These are phyloP conservation scores for Clavaria fumosa DNA, from an alignment of 768 basidiomycete species.

Conservation along the genomic window DNA sequence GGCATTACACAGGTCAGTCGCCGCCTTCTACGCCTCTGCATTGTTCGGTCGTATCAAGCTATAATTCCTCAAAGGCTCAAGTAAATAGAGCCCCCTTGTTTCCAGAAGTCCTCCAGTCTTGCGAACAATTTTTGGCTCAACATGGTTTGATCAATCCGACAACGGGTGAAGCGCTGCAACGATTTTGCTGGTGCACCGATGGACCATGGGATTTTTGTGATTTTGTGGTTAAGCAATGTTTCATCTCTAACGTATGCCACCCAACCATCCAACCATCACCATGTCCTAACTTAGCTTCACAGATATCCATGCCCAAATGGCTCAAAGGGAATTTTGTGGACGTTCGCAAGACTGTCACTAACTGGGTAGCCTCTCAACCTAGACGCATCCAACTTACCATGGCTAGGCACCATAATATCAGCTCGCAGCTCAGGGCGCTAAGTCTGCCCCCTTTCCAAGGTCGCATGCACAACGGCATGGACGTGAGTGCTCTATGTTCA, in stretches of 20 bases:
- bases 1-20: constrained; percentile 74
- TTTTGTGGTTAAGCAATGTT: constrained; percentile 81
- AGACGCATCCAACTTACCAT: constrained; percentile 1
- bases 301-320: constrained; percentile 62
- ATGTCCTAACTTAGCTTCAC: constrained; percentile 6
- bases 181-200: constrained; percentile 74
- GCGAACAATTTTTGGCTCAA: constrained; percentile 52
- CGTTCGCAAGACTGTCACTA: constrained; percentile 43
- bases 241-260: constrained; percentile 77
- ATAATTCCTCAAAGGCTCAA: constrained; percentile 37
- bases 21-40: neutral
- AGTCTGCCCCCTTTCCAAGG: constrained; percentile 66
- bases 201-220: constrained; percentile 74
- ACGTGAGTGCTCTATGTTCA: constrained; percentile 41
- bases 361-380: constrained; percentile 24
- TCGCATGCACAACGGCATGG: constrained; percentile 76
- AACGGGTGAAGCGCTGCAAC: constrained; percentile 39
- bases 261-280: constrained; percentile 13
- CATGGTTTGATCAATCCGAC: constrained; percentile 52
- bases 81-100: constrained; percentile 72
- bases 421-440: constrained; percentile 61
- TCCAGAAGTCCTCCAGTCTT: constrained; percentile 43
- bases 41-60: neutral
- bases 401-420: constrained; percentile 42
- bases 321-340: constrained; percentile 61